Conservation (phyloP, 805 yeast genomes). For the Kodamaea leandrae region DNA sequence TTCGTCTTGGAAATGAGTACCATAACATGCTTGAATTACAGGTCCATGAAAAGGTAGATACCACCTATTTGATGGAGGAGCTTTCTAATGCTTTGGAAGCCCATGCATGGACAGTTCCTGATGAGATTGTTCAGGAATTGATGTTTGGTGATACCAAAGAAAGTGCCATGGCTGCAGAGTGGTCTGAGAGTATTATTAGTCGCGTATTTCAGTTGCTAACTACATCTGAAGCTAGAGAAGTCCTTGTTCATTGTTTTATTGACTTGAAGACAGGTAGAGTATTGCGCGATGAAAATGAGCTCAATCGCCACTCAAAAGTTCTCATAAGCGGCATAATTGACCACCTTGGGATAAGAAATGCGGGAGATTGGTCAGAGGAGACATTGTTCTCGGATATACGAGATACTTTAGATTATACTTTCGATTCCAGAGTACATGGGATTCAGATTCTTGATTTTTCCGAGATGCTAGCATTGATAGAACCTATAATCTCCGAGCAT, state of each 20-base stretch:
- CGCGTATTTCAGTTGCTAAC: conserved; percentile 41
- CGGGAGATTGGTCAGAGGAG: conserved; percentile 13
- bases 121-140: background rate
- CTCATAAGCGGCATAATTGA: conserved; percentile 68
- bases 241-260: conserved; percentile 53
- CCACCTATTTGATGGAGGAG: conserved; percentile 5
- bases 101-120: background rate
- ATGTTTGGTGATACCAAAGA: conserved; percentile 11
- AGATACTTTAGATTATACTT: conserved; percentile 16
- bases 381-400: conserved; percentile 25
- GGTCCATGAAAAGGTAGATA: conserved; percentile 40
- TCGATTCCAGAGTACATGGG: conserved; percentile 16
- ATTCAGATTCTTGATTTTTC: conserved; percentile 25
- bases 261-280: conserved; percentile 24
- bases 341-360: conserved; percentile 30
- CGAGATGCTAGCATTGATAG: conserved; percentile 17
- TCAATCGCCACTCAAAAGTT: conserved; percentile 17
- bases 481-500: conserved; percentile 16
- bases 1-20: conserved; percentile 45
- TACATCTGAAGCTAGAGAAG: conserved; percentile 59
- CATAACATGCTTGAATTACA: conserved; percentile 49
- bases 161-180: conserved; percentile 25
- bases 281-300: background rate
- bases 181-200: conserved; percentile 42
- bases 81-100: conserved; percentile 11